Conservation (phyloP, 306 rosid species). For the Mimosa bimucronata region DNA sequence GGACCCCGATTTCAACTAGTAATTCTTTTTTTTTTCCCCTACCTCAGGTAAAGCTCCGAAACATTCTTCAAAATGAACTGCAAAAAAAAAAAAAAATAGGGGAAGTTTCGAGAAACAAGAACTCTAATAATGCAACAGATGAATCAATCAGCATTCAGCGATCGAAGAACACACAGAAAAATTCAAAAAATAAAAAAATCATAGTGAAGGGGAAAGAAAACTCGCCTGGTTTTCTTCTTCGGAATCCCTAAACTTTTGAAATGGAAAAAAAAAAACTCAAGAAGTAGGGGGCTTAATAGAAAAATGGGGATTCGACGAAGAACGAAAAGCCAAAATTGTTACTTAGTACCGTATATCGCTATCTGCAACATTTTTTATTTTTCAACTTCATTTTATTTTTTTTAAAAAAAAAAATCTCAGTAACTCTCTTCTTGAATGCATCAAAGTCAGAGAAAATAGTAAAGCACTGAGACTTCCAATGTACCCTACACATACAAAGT, state of each 20-base stretch:
- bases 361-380: slow-evolving; percentile 20
- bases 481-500: slow-evolving; percentile 37
- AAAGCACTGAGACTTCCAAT: slow-evolving; percentile 49
- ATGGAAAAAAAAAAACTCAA: slow-evolving; percentile 46
- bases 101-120: slow-evolving; percentile 22
- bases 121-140: slow-evolving; percentile 34
- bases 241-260: slow-evolving; percentile 7
- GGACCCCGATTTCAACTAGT: slow-evolving; percentile 19
- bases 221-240: slow-evolving; percentile 48
- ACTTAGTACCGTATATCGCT: background rate
- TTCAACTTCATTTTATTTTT: slow-evolving; percentile 9
- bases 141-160: slow-evolving; percentile 34
- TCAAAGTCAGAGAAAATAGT: slow-evolving; percentile 55
- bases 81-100: slow-evolving; percentile 19
- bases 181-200: too few relatives aligned
- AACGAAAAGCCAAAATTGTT: slow-evolving; percentile 27
- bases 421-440: slow-evolving; percentile 41
- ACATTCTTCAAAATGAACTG: slow-evolving; percentile 38
- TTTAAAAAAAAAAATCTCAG: slow-evolving; percentile 10
- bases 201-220: slow-evolving; percentile 32
- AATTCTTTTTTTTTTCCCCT: background rate
- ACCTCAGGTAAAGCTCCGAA: too few relatives aligned
- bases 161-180: background rate
- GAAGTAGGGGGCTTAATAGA: slow-evolving; percentile 33
- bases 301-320: slow-evolving; percentile 38